Evolutionary conservation across 805 yeast species (phyloP), one percentile per base, ranked within the genome.

Genomic region (Metschnikowia lunata): DNA sequence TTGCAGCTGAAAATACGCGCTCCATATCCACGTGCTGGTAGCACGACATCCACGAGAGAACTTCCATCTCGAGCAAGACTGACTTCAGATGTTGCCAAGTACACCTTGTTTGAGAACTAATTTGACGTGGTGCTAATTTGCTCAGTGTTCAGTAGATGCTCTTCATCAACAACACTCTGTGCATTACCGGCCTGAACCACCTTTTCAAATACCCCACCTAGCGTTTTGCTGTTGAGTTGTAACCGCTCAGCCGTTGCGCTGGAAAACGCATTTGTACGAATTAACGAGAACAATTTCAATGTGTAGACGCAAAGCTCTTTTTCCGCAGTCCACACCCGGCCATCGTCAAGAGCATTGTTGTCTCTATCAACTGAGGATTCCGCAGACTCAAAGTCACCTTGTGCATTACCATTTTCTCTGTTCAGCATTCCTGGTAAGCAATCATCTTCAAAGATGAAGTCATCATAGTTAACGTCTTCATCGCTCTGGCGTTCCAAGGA

Each of bases 401-500:
- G 11, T 8, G 15, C 13, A 12, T 11, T 14, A 6, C 34, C 34
- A 12, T 31, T 13, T 13, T 31, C 34, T 8, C 34, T 6, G 4
- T 29, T 12, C 13, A 13, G 18, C 23, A 18, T 18, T 5, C 23
- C 23, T 5, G 23, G 23, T 12, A 29, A 11, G 31, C 31, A 29
- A 11, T 39, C 35, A 8, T 32, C 36, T 6, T 40, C 48, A 23
- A 48, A 46, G 7, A 42, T 40, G 13, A 36, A 48, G 15, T 64
- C 69, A 8, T 59, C 67, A 33, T 58, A 63, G 42, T 71, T 66
- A 13, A 74, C 78, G 48, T 66, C 81, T 55, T 82, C 86, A 15
- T 70, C 66, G 30, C 71, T 81, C 18, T 64, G 66, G 52, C 84
- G 68, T 35, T 78, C 83, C 41, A 81, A 57, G 10, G 71, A 65